Evolutionary conservation across 768 basidiomycete genomes (phyloP), one percentile per base, ranked within the genome.

Genomic region (Suillus occidentalis): DNA sequence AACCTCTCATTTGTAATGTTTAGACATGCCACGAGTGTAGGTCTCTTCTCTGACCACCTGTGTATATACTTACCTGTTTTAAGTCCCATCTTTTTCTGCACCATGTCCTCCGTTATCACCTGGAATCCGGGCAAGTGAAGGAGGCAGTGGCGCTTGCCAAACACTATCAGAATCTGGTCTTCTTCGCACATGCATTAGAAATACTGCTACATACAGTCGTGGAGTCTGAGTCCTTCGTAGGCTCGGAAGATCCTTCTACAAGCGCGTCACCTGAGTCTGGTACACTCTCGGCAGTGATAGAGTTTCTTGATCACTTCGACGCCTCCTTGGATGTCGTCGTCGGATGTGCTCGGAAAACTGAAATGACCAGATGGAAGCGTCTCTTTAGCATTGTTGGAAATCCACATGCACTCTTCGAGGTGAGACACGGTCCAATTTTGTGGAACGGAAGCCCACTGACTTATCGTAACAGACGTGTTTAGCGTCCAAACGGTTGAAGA

Each of bases 61-160:
- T 63, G 49, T 47, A 43, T 63, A 12, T 37, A 31, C 36, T 55
- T 55, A 18, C 18, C 45, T n/a, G 28, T 56, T 37, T 18, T 22
- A 68, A 97, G 95, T 95, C 95, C 1, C 92, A 97, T 71, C 82
- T 99, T 20, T 99, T 99, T 79, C 81, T 99, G 37, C 95, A 97
- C 66, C 94, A 96, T 71, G 87, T 98, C 67, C 81, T 99, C 43
- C 85, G 88, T 42, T 91, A 89, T 72, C 92, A 97, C 73, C 82
- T 99, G 14, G 85, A 86, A 72, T 84, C 81, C 37, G 70, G 77
- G 20, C 82, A 83, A 67, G 80, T 90, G 52, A 83, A 83, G 66
- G 91, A 94, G 68, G 96, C 97, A 2, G 91, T 98, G 31, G 76
- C 82, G 0, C 92, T 99, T 72, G 96, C 95, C 3, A 84, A 87